Evolutionary conservation across 768 basidiomycete species (phyloP), one percentile per base, ranked within the genome.

Genomic region (Sarcodon sp.): DNA sequence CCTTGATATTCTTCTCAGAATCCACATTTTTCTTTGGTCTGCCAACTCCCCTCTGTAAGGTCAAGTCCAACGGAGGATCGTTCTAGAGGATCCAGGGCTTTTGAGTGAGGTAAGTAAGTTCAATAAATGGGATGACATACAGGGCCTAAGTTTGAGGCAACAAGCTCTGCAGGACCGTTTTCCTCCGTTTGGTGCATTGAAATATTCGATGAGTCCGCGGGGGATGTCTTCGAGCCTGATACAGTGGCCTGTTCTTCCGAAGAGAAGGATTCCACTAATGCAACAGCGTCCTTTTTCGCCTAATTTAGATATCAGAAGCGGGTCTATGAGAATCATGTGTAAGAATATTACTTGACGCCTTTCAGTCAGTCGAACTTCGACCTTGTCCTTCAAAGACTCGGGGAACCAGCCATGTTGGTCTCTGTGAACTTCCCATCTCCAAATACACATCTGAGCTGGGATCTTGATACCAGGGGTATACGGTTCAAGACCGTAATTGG

Each of bases 401-500:
- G 86, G 84, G 33, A 91, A 60, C 75, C 81, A 83, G 48, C 75
- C 69, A 50, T 66, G 65, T 52, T 72, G 68, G 15, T 70, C 54
- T 3, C 76, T 70, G 55, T 76, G 77, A 9, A 86, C 80, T 60
- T 94, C 91, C 91, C 90, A 94, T 46, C 86, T 70, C 88, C 87
- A 93, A 16, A 84, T 66, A 52, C 75, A 80, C 33, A 87, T 64
- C n/a, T 75, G 66, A 6, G 80, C 76, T 11, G 83, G 80, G 16
- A 68, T 57, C 58, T 74, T 85, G 46, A 66, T 66, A 34, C 74
- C 75, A 8, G 64, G 57, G 13, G 65, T 57, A 2, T 66, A 63
- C 18, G 35, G 53, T 46, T 87, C 79, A 5, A 92, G 62, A 1
- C 91, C 91, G 57, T 93, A 93, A 61, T 94, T 92, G 27, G 72